Base-by-base conservation (phyloP, 208 protist genomes). In the Acanthamoeba lenticulata region DNA sequence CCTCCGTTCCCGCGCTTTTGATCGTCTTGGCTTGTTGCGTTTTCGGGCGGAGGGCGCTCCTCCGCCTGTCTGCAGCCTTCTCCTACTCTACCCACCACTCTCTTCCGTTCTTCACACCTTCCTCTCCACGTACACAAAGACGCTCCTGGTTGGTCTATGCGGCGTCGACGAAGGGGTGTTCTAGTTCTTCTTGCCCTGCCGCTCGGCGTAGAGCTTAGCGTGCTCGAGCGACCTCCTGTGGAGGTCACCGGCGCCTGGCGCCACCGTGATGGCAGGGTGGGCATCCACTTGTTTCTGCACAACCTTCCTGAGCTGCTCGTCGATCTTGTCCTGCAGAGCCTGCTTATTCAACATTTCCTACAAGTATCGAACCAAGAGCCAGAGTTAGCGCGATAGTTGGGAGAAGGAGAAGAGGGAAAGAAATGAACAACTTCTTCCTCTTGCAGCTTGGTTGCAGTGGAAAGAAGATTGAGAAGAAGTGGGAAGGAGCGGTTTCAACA, bases 221-320 rank as follows among this genome's bases (percentile, higher is more conserved):
- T 86, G 45, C 45, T 86, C 77, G n/a, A 86, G 40, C 45, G 77
- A 57, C 34, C 77, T 86, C 77, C n/a, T 86, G 77, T 86, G 77
- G 19, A 86, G 40, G 21, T 86, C 77, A 5, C 0, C 27, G 13
- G 29, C 38, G 45, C 24, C 24, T 1, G 77, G 32, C 44, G 40
- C 77, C 24, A 57, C 45, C 5, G 19, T 86, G 44, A 57, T 36
- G 19, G 32, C 77, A 1, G 45, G 45, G 40, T 45, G 24, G 32
- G 38, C 38, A 24, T 86, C 44, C n/a, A 36, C 40, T 0, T 47
- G 7, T 24, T 52, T 27, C 1, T 29, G 2, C 0, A 11, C 77
- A 13, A 17, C 40, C 17, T 36, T 13, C 40, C 24, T 86, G 55
- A 65, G 21, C 44, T 86, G 77, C 40, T 86, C 45, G 19, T 57